Conservation (phyloP, 768 basidiomycete species). For the Trametes villosa region DNA sequence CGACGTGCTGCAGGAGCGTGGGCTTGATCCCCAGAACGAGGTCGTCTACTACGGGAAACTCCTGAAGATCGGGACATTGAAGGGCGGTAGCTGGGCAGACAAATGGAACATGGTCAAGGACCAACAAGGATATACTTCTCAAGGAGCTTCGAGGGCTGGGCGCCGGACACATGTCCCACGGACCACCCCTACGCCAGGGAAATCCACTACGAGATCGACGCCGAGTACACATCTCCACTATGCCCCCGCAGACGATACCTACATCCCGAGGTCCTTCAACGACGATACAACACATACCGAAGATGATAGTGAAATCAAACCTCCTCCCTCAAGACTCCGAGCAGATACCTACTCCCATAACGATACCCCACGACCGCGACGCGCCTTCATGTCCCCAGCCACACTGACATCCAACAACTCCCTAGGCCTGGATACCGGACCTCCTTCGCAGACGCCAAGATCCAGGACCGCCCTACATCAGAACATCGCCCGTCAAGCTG, state of each 20-base stretch:
- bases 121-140: constrained; percentile 48
- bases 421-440: constrained; percentile 35
- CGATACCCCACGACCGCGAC: constrained; percentile 25
- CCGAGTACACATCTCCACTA: constrained; percentile 3
- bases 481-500: constrained; percentile 17
- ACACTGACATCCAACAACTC: constrained; percentile 29
- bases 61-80: constrained; percentile 80
- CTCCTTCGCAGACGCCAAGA: constrained; percentile 8
- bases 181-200: constrained; percentile 28
- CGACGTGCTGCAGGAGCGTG: constrained; percentile 72
- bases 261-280: constrained; percentile 49
- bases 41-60: constrained; percentile 82
- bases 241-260: constrained; percentile 38
- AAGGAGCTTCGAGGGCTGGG: constrained; percentile 8
- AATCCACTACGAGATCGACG: constrained; percentile 27
- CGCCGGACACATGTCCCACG: constrained; percentile 24
- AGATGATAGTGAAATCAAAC: constrained; percentile 9
- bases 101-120: constrained; percentile 79
- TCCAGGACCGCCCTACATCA: constrained; percentile 15
- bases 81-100: constrained; percentile 78
- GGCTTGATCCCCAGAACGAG: constrained; percentile 76
- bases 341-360: constrained; percentile 11
- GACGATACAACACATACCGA: constrained; percentile 37
- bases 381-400: constrained; percentile 27
- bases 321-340: background rate